Conservation (phyloP, 2,329 filamentous ascomycete genomes). For the Aaosphaeria arxii region DNA sequence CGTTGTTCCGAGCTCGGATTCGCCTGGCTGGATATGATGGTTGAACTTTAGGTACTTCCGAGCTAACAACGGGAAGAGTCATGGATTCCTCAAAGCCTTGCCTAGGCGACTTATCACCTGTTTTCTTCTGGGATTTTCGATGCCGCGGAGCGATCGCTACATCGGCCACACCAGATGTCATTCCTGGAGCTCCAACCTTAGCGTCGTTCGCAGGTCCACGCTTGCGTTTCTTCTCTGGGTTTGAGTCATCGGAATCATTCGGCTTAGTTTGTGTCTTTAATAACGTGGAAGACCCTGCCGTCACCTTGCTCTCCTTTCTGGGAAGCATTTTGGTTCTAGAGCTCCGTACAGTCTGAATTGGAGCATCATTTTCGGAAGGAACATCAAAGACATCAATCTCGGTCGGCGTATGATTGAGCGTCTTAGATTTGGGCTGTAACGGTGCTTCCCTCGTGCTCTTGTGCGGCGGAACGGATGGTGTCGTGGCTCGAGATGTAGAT, state of each 20-base stretch:
- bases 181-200: too few species aligned
- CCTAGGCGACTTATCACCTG: constrained; percentile 13
- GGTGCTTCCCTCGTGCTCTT: constrained; percentile 6
- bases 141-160: constrained; percentile 10
- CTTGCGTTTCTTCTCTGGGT: constrained; percentile 29
- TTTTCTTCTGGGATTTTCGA: constrained; percentile 26
- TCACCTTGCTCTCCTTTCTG: background rate
- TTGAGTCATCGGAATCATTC: constrained; percentile 26
- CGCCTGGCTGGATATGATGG: constrained; percentile 22
- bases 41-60: constrained; percentile 2
- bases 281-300: background rate
- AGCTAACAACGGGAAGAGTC: background rate
- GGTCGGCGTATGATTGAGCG: constrained; percentile 2
- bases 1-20: constrained; percentile 21
- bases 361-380: constrained; percentile 20
- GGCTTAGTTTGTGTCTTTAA: constrained; percentile 7
- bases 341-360: constrained; percentile 12
- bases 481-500: too few species aligned
- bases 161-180: too few species aligned
- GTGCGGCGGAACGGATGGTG: too few species aligned
- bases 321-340: constrained; percentile 10
- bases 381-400: constrained; percentile 13
- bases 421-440: constrained; percentile 5
- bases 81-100: constrained; percentile 2
- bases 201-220: constrained; percentile 2